Conservation (phyloP, 1,139 yeast species). For the Zygotorulaspora mrakii region DNA sequence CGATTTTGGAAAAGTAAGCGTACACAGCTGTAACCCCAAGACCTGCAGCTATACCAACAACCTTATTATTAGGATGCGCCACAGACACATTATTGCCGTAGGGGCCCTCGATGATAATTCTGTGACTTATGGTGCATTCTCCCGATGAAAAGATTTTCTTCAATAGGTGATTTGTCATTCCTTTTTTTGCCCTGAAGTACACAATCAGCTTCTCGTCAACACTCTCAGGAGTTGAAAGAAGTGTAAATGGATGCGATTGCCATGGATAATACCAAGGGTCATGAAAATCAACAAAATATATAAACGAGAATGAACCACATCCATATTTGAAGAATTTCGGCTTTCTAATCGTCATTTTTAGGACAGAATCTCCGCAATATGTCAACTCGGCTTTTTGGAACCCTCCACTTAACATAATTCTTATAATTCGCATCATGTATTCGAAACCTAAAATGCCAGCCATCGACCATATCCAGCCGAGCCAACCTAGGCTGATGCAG, state of each 20-base stretch:
- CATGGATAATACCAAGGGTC: conserved; percentile 46
- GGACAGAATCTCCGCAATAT: conserved; percentile 38
- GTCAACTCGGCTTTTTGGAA: conserved; percentile 36
- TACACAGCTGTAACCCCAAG: conserved; percentile 32
- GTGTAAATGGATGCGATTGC: conserved; percentile 71
- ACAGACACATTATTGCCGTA: conserved; percentile 53
- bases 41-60: conserved; percentile 32
- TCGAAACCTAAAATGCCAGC: conserved; percentile 42
- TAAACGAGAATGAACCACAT: conserved; percentile 64
- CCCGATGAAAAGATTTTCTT: conserved; percentile 29
- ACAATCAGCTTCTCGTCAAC: conserved; percentile 38
- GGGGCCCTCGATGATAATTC: conserved; percentile 57
- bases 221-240: conserved; percentile 36
- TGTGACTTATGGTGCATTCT: conserved; percentile 28
- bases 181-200: conserved; percentile 47
- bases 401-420: conserved; percentile 40
- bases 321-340: conserved; percentile 44
- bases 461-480: conserved; percentile 44
- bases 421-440: conserved; percentile 38
- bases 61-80: conserved; percentile 12
- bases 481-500: conserved; percentile 41
- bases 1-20: conserved; percentile 19
- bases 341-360: conserved; percentile 39
- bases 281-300: conserved; percentile 49
- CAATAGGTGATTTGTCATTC: conserved; percentile 42